phyloP scores from a whole-genome alignment of 768 basidiomycete species.

The Cubamyces sp. region DNA sequence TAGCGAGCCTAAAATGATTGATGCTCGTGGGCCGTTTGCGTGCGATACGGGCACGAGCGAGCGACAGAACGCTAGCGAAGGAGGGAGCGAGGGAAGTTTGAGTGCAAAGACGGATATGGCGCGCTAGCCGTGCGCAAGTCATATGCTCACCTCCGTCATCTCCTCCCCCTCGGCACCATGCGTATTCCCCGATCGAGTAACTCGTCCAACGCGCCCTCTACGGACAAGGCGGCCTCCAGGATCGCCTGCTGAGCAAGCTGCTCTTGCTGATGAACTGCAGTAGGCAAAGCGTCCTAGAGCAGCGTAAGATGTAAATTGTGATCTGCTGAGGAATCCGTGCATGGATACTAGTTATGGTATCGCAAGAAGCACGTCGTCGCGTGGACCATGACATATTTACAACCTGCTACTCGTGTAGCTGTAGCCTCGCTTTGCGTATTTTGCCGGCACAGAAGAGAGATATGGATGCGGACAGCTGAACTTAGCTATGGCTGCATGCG shows the following conservation, averaged over 20 bases:
- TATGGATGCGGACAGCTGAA: too few relatives aligned
- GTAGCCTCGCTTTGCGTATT: too few relatives aligned
- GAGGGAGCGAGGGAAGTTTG: conserved; percentile 13
- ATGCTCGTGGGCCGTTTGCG: not conserved
- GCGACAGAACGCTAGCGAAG: not conserved
- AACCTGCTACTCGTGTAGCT: too few relatives aligned
- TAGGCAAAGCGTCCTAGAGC: not conserved
- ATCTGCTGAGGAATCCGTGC: too few relatives aligned
- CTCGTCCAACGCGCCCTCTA: conserved; percentile 12
- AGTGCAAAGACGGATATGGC: conserved; percentile 10
- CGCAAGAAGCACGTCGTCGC: too few relatives aligned
- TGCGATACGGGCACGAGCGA: not conserved
- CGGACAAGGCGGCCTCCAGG: not conserved
- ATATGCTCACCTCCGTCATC: conserved; percentile 9
- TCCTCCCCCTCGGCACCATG: not conserved
- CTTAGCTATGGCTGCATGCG: too few relatives aligned
- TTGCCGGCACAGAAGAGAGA: too few relatives aligned
- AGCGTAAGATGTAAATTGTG: too few relatives aligned
- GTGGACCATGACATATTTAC: too few relatives aligned
- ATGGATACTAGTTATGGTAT: too few relatives aligned
- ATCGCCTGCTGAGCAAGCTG: not conserved
- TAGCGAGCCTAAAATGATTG: not conserved
- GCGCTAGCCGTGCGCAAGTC: conserved; percentile 15
- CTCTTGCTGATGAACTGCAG: not conserved
- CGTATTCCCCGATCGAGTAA: conserved; percentile 10